A percentile compares a stretch with the other conserved stretches of the same genome.
These are phyloP conservation scores for Oryza nivara DNA, from an alignment of 176 grass and related monocot species.

Conservation along the genomic window DNA sequence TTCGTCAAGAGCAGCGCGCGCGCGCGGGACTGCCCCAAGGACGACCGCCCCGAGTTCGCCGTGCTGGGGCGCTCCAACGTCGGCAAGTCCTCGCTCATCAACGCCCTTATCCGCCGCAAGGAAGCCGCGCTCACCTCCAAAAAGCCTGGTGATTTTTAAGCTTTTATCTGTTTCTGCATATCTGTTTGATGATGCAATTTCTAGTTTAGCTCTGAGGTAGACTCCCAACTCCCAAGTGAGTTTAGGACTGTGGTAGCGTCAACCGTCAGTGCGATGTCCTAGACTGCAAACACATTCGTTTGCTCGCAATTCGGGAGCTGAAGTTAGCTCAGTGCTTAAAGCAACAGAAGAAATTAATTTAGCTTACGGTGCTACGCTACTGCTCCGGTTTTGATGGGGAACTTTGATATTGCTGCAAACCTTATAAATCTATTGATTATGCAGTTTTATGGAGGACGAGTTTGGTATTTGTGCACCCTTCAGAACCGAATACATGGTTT, in stretches of 20 bases:
- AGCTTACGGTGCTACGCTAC: neutral
- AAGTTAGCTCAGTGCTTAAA: neutral
- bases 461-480: neutral
- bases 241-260: neutral
- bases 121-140: slow-evolving; percentile 91
- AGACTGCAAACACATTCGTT: neutral
- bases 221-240: neutral
- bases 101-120: slow-evolving; percentile 80
- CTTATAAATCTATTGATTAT: neutral
- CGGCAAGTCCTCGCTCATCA: slow-evolving; percentile 94
- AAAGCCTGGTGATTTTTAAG: slow-evolving; percentile 65
- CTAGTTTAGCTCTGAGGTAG: neutral
- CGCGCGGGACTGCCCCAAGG: slow-evolving; percentile 79
- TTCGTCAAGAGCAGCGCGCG: slow-evolving; percentile 76
- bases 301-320: neutral
- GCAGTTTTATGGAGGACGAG: neutral
- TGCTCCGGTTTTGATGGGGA: neutral
- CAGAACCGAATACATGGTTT: neutral
- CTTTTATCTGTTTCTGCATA: neutral
- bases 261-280: neutral
- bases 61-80: slow-evolving; percentile 87
- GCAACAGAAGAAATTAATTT: neutral
- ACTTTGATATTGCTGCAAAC: neutral
- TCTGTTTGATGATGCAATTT: neutral
- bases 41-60: slow-evolving; percentile 86